Evolutionary conservation across 1,284 basidiomycete genomes (phyloP).

Genomic region (Irpex sp.): DNA sequence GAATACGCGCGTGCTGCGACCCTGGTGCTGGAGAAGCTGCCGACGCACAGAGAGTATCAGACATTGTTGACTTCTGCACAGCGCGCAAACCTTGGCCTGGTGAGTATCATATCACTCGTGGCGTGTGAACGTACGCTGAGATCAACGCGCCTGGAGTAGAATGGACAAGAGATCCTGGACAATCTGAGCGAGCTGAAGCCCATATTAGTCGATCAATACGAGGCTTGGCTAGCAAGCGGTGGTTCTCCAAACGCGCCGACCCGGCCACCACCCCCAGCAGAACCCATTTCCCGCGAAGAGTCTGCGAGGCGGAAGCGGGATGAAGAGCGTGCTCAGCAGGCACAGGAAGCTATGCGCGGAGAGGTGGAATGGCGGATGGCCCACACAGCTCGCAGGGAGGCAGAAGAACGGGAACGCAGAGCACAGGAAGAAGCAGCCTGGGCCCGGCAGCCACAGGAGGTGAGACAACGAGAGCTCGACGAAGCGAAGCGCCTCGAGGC

Average conservation of each 20-base stretch:
- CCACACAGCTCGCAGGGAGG: slow-evolving; percentile 20
- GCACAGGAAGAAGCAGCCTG: slow-evolving; percentile 20
- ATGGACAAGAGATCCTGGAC: slow-evolving; percentile 64
- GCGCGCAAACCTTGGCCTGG: slow-evolving; percentile 50
- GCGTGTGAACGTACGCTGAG: background rate
- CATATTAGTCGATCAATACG: slow-evolving; percentile 32
- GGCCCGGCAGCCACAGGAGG: slow-evolving; percentile 17
- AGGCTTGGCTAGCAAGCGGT: slow-evolving; percentile 28
- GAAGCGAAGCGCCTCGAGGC: slow-evolving; percentile 22
- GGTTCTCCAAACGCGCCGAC: slow-evolving; percentile 15
- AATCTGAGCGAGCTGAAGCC: slow-evolving; percentile 32
- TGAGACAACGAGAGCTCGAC: slow-evolving; percentile 19
- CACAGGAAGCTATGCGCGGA: slow-evolving; percentile 33
- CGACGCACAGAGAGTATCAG: slow-evolving; percentile 51
- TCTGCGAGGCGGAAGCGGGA: slow-evolving; percentile 17
- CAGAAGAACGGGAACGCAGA: slow-evolving; percentile 21
- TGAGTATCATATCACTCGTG: slow-evolving; percentile 26
- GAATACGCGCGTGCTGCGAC: slow-evolving; percentile 59
- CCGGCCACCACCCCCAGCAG: slow-evolving; percentile 18
- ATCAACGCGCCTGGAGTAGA: slow-evolving; percentile 35
- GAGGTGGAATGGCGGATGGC: slow-evolving; percentile 31
- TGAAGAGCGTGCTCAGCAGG: slow-evolving; percentile 33
- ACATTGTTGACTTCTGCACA: slow-evolving; percentile 42
- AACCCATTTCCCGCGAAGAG: slow-evolving; percentile 27
- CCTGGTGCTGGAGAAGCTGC: slow-evolving; percentile 60